Percentiles rank a stretch among this genome's conserved stretches.
phyloP scores from a whole-genome alignment of 768 basidiomycete species.

The Suillus variegatus region DNA sequence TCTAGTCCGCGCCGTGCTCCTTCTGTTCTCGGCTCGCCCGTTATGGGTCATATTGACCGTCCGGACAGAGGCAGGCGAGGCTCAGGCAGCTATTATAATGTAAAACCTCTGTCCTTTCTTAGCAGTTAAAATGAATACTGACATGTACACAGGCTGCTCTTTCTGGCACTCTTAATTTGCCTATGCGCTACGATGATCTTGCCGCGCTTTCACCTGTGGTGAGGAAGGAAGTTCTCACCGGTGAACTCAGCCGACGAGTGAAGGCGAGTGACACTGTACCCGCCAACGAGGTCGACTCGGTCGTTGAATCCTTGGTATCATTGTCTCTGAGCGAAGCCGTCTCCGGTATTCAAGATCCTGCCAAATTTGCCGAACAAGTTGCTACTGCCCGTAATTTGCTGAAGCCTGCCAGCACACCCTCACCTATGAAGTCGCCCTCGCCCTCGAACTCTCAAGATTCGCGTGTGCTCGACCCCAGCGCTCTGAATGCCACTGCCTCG shows the following conservation, averaged over 20 bases:
- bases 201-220: slow-evolving; percentile 83
- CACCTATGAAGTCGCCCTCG: slow-evolving; percentile 54
- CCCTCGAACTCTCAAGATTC: slow-evolving; percentile 70
- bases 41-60: slow-evolving; percentile 52
- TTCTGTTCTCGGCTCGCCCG: slow-evolving; percentile 55
- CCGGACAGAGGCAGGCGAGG: slow-evolving; percentile 71
- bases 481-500: slow-evolving; percentile 73
- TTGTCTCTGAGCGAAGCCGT: slow-evolving; percentile 78
- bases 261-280: slow-evolving; percentile 57
- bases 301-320: slow-evolving; percentile 73
- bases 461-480: slow-evolving; percentile 61
- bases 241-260: slow-evolving; percentile 77
- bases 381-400: slow-evolving; percentile 37
- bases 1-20: slow-evolving; percentile 66
- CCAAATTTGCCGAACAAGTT: slow-evolving; percentile 67
- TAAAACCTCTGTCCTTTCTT: slow-evolving; percentile 33
- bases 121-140: slow-evolving; percentile 9
- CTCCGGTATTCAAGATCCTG: slow-evolving; percentile 69
- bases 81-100: slow-evolving; percentile 86
- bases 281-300: slow-evolving; percentile 53
- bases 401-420: slow-evolving; percentile 37
- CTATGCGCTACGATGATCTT: slow-evolving; percentile 88
- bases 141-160: slow-evolving; percentile 64
- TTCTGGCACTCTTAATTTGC: slow-evolving; percentile 74
- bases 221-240: slow-evolving; percentile 81